Conservation (phyloP, 78 protist genomes). For the Cavenderia fasciculata region DNA sequence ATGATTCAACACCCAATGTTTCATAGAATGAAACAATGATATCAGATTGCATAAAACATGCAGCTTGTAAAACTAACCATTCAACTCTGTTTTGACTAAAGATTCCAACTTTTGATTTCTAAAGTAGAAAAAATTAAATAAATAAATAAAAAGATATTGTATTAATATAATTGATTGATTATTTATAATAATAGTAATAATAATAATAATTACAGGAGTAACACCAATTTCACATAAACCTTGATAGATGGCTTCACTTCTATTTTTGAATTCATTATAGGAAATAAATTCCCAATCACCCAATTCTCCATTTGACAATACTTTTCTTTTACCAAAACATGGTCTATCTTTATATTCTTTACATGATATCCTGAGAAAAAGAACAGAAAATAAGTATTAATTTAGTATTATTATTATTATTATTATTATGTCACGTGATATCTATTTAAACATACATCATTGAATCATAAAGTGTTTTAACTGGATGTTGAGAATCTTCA, state of each 20-base stretch:
- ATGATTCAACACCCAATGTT: conserved; percentile 59
- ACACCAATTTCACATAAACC: conserved; percentile 49
- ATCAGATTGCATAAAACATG: conserved; percentile 19
- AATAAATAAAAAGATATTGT: background rate
- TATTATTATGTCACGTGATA: background rate
- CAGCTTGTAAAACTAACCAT: conserved; percentile 78
- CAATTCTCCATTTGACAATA: conserved; percentile 26
- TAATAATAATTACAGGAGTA: conserved; percentile 15
- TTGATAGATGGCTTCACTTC: background rate
- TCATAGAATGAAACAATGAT: conserved; percentile 48
- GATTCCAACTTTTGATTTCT: conserved; percentile 77
- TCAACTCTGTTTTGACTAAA: conserved; percentile 75
- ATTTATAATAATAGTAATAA: background rate
- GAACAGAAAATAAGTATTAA: background rate
- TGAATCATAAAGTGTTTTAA: conserved; percentile 70
- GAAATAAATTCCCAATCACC: conserved; percentile 46
- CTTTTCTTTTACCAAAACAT: conserved; percentile 36
- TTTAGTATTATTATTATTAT: background rate
- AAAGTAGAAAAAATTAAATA: background rate
- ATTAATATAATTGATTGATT: background rate
- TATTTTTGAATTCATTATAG: conserved; percentile 2
- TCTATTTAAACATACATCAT: conserved; percentile 21
- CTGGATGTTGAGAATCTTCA: conserved; percentile 15
- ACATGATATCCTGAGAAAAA: conserved; percentile 2
- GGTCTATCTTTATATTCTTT: conserved; percentile 12